Evolutionary conservation across 2,329 filamentous ascomycete genomes (phyloP).

Genomic region (Orbilia oligospora): DNA sequence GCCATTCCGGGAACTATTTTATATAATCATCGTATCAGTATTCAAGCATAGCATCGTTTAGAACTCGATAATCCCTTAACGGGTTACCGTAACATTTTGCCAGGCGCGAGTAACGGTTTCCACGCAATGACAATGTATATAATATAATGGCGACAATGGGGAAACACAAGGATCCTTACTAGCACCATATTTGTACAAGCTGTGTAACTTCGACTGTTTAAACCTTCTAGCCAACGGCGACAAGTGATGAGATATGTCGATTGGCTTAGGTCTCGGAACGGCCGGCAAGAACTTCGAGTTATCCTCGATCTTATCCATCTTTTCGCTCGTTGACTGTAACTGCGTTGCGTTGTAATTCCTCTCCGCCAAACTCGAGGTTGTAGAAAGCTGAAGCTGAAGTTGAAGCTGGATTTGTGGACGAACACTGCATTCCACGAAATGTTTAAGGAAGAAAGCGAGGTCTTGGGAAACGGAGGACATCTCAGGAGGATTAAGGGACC

Average conservation of each 20-base stretch:
- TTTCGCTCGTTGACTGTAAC: slow-evolving; percentile 3
- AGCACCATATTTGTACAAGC: slow-evolving; percentile 81
- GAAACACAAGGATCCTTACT: slow-evolving; percentile 69
- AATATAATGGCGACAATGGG: slow-evolving; percentile 65
- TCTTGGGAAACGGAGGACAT: slow-evolving; percentile 52
- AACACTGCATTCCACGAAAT: slow-evolving; percentile 56
- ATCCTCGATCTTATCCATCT: slow-evolving; percentile 43
- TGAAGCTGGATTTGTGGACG: slow-evolving; percentile 40
- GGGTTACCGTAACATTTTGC: too few species aligned
- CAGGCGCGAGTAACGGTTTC: background rate
- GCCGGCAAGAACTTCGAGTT: slow-evolving; percentile 2
- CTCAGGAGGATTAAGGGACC: slow-evolving; percentile 17
- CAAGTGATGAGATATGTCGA: slow-evolving; percentile 84
- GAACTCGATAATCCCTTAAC: background rate
- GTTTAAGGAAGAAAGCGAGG: slow-evolving; percentile 55
- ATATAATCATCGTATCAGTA: too few species aligned
- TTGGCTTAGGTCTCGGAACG: slow-evolving; percentile 69
- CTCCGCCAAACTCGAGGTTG: slow-evolving; percentile 33
- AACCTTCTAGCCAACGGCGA: slow-evolving; percentile 79
- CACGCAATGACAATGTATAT: slow-evolving; percentile 74
- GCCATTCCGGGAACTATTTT: slow-evolving; percentile 73
- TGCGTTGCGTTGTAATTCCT: slow-evolving; percentile 34
- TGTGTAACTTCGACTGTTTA: slow-evolving; percentile 78
- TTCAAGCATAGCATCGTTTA: slow-evolving; percentile 21
- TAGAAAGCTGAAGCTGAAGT: slow-evolving; percentile 33